Percentiles rank a stretch among this genome's conserved stretches.
Evolutionary conservation across 2,329 filamentous ascomycete genomes (phyloP).

Genomic region (Neobulgaria alba): DNA sequence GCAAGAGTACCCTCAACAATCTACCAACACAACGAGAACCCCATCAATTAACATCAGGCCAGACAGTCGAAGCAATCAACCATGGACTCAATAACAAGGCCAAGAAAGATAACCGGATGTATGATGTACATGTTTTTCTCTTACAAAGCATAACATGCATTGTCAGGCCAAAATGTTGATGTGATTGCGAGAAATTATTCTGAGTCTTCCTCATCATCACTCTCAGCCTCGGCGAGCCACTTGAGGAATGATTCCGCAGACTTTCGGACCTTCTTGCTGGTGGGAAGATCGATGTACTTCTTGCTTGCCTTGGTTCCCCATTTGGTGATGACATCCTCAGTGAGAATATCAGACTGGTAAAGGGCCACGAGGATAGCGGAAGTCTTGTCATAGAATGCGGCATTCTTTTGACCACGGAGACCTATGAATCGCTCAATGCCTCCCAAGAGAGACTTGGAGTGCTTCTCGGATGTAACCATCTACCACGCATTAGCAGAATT

Average conservation of each 20-base stretch:
- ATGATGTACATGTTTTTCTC: too few species aligned
- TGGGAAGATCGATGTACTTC: slow-evolving; percentile 88
- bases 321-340: slow-evolving; percentile 78
- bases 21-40: too few species aligned
- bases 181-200: slow-evolving; percentile 44
- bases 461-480: slow-evolving; percentile 83
- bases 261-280: slow-evolving; percentile 92
- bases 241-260: slow-evolving; percentile 87
- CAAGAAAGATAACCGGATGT: too few species aligned
- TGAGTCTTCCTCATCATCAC: slow-evolving; percentile 56
- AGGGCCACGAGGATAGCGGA: slow-evolving; percentile 78
- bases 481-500: slow-evolving; percentile 27
- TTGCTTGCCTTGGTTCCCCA: slow-evolving; percentile 96
- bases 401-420: slow-evolving; percentile 61
- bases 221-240: slow-evolving; percentile 85
- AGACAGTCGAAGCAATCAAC: too few species aligned
- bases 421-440: slow-evolving; percentile 89
- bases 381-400: slow-evolving; percentile 68
- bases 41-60: too few species aligned
- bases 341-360: slow-evolving; percentile 84
- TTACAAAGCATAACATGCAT: too few species aligned
- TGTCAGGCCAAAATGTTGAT: too few species aligned
- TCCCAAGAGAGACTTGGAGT: slow-evolving; percentile 91
- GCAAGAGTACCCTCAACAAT: too few species aligned
- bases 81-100: too few species aligned